Evolutionary conservation across 2,329 filamentous ascomycete genomes (phyloP).

Genomic region (Colletotrichum sp.): DNA sequence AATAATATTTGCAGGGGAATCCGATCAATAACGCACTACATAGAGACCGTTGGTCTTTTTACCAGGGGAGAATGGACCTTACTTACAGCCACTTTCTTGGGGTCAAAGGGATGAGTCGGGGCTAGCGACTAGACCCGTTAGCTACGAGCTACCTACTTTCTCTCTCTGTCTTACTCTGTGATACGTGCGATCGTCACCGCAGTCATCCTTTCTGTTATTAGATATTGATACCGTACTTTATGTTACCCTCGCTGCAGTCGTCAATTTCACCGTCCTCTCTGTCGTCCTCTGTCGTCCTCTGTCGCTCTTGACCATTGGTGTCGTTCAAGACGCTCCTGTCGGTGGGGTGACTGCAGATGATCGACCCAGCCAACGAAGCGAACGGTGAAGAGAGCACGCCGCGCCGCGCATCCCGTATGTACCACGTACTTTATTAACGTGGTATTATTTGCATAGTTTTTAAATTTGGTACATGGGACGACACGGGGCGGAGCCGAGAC

Average conservation of each 20-base stretch:
- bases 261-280: neutral
- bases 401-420: neutral
- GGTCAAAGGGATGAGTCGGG: neutral
- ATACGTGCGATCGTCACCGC: neutral
- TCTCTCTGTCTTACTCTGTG: neutral
- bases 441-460: constrained; percentile 14
- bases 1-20: neutral
- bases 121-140: neutral
- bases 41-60: neutral
- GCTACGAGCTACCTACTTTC: neutral
- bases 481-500: constrained; percentile 11
- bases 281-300: neutral
- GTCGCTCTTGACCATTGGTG: neutral
- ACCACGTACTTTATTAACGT: neutral
- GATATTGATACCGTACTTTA: neutral
- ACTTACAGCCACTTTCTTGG: neutral
- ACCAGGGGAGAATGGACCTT: neutral
- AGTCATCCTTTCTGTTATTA: neutral
- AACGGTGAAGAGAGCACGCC: neutral
- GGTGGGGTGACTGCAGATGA: constrained; percentile 12
- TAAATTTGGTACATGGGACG: constrained; percentile 3
- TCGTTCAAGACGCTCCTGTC: neutral
- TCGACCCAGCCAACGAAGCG: constrained; percentile 9
- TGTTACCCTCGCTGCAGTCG: neutral
- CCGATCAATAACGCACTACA: neutral